Evolutionary conservation across 1,139 yeast genomes (phyloP), one percentile per base, ranked within the genome.

Genomic region (Yamadazyma sp.): DNA sequence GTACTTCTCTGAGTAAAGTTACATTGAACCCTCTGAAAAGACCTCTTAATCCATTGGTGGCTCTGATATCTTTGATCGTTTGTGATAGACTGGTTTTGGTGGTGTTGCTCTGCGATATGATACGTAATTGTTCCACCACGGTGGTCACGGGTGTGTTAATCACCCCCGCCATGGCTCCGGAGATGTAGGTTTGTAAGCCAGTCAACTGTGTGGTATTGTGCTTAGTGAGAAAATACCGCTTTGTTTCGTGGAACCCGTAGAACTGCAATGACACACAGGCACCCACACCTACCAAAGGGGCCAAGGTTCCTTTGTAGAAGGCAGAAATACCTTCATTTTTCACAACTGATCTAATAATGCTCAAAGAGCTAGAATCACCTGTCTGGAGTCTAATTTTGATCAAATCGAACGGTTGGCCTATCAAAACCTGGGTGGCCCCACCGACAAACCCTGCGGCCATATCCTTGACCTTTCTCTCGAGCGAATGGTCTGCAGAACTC

Each of bases 111-210:
- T 85, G 94, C 46, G 85, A 69, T 34, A 85, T 61, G 44, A 85
- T 86, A 48, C 94, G 73, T 47, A 83, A 62, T 54, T 85, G 94
- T 54, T 85, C 94, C 9, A 85, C 87, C 0, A 91, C 91, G 0
- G 87, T 64, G 0, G 91, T 74, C 16, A 85, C 75, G 6, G 88
- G 80, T 0, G 89, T 72, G 49, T 85, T 86, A 9, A 84, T 84
- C 2, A 83, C 59, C n/a, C 95, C 95, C 0, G 94, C 91, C 45
- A 71, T 63, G 0, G 89, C 88, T 17, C 95, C 95, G 3, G 88
- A 81, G 11, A 79, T 45, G 55, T 84, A 85, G 31, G 83, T 79
- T 48, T 84, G 87, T 2, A 79, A 75, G 73, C 75, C 69, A 32
- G 75, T 75, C 42, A 83, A 59, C 33, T 32, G 28, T 11, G 27